Evolutionary conservation across 176 grass and related monocot genomes (phyloP), one percentile per base, ranked within the genome.

Genomic region (Urochloa ruziziensis): DNA sequence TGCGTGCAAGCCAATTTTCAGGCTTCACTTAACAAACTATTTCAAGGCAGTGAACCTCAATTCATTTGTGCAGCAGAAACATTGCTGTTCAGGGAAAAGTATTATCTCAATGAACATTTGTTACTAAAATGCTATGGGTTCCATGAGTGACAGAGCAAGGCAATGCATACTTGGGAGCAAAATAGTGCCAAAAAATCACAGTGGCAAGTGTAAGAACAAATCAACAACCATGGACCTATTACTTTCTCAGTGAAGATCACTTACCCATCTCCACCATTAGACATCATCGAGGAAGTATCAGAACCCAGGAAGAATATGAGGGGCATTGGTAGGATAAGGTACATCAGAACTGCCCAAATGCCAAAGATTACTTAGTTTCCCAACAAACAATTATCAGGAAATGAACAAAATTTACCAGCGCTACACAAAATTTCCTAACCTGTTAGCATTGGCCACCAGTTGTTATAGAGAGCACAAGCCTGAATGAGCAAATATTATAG

Each of bases 391-490:
- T 32, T 62, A 28, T 25, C 3, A 1, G 24, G 4, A 53, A 27
- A 76, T 10, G 6, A 74, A 14, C 7, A 9, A 27, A 75, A 23
- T 66, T 76, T 40, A 17, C 4, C 2, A 51, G 16, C 0, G 21
- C 15, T 66, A n/a, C 74, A 80, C 9, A 37, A 23, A 74, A 18
- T 13, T 66, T 1, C 32, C 64, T 78, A 75, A 99, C 93, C 96
- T 92, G 96, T 99, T 46, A 96, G 80, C 96, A 99, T 96, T 74
- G 96, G 96, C 96, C 96, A 99, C 96, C 96, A 99, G 74, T 99
- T 99, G 86, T 84, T 92, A 52, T 96, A 94, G 6, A 99, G 62
- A 87, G 87, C 89, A 62, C 96, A 99, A 1, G 96, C 96, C 96
- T 99, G 80, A 69, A 48, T 18, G 56, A 40, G 71, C 14, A 51